A percentile compares a stretch with the other conserved stretches of the same genome.
Conservation (phyloP, 495 filamentous ascomycete genomes). For the Daldinia concentrica region DNA sequence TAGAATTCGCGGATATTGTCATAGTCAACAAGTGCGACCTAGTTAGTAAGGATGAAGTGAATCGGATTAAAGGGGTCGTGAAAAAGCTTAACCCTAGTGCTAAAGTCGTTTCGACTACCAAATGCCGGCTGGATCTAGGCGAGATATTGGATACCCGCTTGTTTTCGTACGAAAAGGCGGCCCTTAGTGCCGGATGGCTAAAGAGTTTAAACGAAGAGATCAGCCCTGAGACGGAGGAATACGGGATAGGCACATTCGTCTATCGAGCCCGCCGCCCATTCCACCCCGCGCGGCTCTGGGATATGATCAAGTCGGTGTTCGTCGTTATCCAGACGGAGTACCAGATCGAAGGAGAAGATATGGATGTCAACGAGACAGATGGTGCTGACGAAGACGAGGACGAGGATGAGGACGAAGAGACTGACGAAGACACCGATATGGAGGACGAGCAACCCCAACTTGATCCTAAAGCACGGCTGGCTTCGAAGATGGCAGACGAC, state of each 20-base stretch:
- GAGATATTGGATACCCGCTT: constrained; percentile 61
- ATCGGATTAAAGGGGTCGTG: constrained; percentile 56
- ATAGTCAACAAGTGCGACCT: constrained; percentile 63
- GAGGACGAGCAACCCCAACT: background rate
- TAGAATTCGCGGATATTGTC: constrained; percentile 69
- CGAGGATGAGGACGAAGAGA: background rate
- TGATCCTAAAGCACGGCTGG: background rate
- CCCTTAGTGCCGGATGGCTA: constrained; percentile 41
- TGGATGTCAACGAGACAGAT: background rate
- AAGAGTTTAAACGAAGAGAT: constrained; percentile 46
- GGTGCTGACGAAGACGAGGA: background rate
- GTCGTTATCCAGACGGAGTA: constrained; percentile 57
- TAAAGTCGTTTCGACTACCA: constrained; percentile 19
- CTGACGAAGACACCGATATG: background rate
- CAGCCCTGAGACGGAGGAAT: constrained; percentile 67
- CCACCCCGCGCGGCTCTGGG: constrained; percentile 59
- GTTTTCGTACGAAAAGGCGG: constrained; percentile 49
- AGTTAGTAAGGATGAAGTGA: constrained; percentile 49
- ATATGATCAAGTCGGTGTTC: constrained; percentile 63
- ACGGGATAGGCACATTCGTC: constrained; percentile 66
- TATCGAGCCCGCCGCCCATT: constrained; percentile 63
- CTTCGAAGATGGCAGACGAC: background rate
- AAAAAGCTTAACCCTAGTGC: constrained; percentile 57
- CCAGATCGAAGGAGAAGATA: background rate
- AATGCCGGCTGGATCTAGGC: constrained; percentile 57